Evolutionary conservation across 2,329 filamentous ascomycete genomes (phyloP), one percentile per base, ranked within the genome.

Genomic region (Bipolaris zeicola): DNA sequence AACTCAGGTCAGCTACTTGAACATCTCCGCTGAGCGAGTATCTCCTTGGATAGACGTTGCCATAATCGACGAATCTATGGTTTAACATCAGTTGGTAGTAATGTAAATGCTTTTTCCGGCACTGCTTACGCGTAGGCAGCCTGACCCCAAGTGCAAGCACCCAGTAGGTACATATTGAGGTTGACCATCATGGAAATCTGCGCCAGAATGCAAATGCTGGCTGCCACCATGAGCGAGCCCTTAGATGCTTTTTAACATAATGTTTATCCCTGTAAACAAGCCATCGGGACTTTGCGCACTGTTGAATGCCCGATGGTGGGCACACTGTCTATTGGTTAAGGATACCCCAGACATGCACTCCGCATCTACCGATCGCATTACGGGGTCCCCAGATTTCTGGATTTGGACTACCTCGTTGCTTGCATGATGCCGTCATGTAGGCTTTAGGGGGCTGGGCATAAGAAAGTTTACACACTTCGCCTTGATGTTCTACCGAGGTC

Each of bases 51-150:
- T 34, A 28, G 22, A 53, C 36, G 10, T 37, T 41, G 20, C 50
- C 50, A 34, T 53, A 53, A 7, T 53, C 50, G 10, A 53, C 43
- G 5, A 47, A 53, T 5, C 50, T 53, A 42, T 22, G 18, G 5
- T 22, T 8, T 5, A 10, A n/a, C 16, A 22, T 47, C 13, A 47
- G 44, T 6, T 37, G 14, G 13, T 14, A 26, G 24, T 22, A 26
- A 8, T 5, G 14, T 3, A 1, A 24, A 47, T 8, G 33, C 13
- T 13, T 37, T 5, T 24, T 24, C 33, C 3, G 16, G 18, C 6
- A 11, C 3, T 44, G 26, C 44, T 26, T 24, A 47, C 44, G 44
- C 44, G 10, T 37, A 47, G 6, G 44, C 20, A 20, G 11, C 33
- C 33, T 20, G 26, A 7, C 33, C 26, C 33, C 44, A 47, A 6